A percentile compares a stretch with the other conserved stretches of the same genome.
Evolutionary conservation across 306 rosid species (phyloP).

Genomic region (Elaeagnus macrophylla): DNA sequence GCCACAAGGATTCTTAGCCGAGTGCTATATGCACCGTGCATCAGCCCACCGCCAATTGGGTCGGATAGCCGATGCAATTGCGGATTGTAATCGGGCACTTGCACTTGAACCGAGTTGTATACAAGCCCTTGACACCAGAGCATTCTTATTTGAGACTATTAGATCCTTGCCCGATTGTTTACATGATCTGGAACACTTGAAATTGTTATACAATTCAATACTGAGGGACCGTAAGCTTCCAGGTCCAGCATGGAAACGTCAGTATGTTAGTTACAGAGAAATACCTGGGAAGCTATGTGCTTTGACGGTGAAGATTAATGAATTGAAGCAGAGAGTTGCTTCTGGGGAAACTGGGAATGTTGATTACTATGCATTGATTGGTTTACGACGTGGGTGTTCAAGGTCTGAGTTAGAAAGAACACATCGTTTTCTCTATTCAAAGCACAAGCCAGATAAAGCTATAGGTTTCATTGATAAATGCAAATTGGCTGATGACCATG

Average conservation of each 20-base stretch:
- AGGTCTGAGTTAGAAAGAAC: constrained; percentile 84
- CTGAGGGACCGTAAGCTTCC: constrained; percentile 77
- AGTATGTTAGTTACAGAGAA: constrained; percentile 61
- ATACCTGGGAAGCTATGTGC: constrained; percentile 75
- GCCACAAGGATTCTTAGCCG: constrained; percentile 83
- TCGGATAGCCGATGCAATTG: constrained; percentile 76
- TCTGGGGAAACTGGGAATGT: constrained; percentile 58
- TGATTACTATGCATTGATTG: constrained; percentile 74
- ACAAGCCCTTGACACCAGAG: constrained; percentile 82
- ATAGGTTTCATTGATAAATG: constrained; percentile 61
- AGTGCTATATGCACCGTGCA: constrained; percentile 80
- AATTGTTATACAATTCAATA: constrained; percentile 76
- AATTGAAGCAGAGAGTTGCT: constrained; percentile 58
- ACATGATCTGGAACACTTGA: constrained; percentile 85
- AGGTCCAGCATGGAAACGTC: constrained; percentile 90
- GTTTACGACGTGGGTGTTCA: constrained; percentile 79
- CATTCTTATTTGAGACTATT: constrained; percentile 58
- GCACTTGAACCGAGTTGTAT: constrained; percentile 70
- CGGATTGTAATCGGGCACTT: constrained; percentile 75
- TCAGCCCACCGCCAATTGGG: constrained; percentile 54
- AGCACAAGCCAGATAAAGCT: constrained; percentile 87
- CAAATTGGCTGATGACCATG: constrained; percentile 61
- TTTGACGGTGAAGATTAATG: constrained; percentile 52
- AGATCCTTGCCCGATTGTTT: constrained; percentile 79
- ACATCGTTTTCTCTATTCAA: constrained; percentile 46